Base-by-base conservation (phyloP, 805 yeast species). In the Lachancea thermotolerans region DNA sequence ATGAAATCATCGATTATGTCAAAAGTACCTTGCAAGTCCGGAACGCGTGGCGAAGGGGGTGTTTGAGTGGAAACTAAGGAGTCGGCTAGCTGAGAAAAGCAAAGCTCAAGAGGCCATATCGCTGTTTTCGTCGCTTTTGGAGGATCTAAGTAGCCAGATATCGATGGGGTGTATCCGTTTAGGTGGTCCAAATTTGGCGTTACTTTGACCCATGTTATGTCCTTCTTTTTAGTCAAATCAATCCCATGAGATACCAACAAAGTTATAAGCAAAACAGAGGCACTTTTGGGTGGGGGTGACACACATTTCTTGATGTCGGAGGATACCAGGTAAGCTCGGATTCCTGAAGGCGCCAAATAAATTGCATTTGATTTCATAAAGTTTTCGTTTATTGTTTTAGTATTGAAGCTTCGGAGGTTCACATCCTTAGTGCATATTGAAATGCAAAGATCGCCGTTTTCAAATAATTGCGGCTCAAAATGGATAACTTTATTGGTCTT, bases 21-120 rank as follows among this genome's bases (percentile, higher is more conserved):
- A 30, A 70, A 53, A 10, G 71, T 65, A 36, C 64, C 68, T 14
- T 56, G 53, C 29, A 58, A 48, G 35, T 50, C 49, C 15, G 52
- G 56, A 25, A 10, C 41, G 30, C 14, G 16, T 37, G 21, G 31
- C 39, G 25, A 29, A 11, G 18, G 37, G 2, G 11, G 12, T n/a
- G 14, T 16, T 4, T 33, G 14, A 34, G 30, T n/a, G 40, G n/a
- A 35, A 50, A 14, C n/a, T 7, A 36, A 4, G 15, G 27, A 50
- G 10, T 45, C 38, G 16, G 55, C 51, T 44, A 72, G 66, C 56
- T 85, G 93, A 4, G 78, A 67, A 46, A 77, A 68, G 54, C 90
- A 82, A 16, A 85, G 64, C 38, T 75, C 77, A 54, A 82, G 64
- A 0, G 95, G 95, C 95, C 95, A 85, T 37, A 78, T 62, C 1